Base-by-base conservation (phyloP, 202 grass and related monocot species). In the Saccharum hybrid region DNA sequence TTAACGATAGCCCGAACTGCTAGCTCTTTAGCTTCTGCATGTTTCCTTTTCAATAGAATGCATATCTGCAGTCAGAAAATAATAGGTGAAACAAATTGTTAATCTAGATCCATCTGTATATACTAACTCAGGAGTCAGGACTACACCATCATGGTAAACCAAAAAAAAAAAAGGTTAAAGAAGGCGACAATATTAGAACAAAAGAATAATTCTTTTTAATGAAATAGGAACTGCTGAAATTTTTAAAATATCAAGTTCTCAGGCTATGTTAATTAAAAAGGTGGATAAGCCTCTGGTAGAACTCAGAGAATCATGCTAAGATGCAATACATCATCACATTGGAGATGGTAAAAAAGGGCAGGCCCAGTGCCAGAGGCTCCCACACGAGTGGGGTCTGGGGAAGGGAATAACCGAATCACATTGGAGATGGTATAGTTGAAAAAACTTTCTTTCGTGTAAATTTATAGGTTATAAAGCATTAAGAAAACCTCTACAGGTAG, bases 1-100 rank as follows among this genome's bases (percentile, higher is more conserved):
- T 86, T 93, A 42, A 98, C 78, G 7, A 98, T 82, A 86, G 92
- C 89, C 66, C 89, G 89, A 23, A 93, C 96, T 87, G 83, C 81
- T 78, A 98, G 75, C 81, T 98, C 92, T 84, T 98, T 95, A 74
- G 96, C 92, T 92, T 98, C 92, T 54, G 79, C 86, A 51, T 92
- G 89, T 84, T 98, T 93, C 85, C 89, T 95, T 90, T 87, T 95
- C 60, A 98, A 79, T 72, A 95, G 87, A 84, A 80, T 93, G 85
- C 87, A 88, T 83, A 98, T 90, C 96, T 98, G 89, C 19, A 77
- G 71, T 63, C 39, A 68, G 15, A 90, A 65, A 66, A 63, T 63
- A 52, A 40, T 45, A 68, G 28, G 8, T 5, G 30, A 54, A 6
- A 13, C 14, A 23, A 56, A 65, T 22, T 60, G 37, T 77, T 80